Conservation (phyloP, 1,139 yeast species). For the Pichia sp. region DNA sequence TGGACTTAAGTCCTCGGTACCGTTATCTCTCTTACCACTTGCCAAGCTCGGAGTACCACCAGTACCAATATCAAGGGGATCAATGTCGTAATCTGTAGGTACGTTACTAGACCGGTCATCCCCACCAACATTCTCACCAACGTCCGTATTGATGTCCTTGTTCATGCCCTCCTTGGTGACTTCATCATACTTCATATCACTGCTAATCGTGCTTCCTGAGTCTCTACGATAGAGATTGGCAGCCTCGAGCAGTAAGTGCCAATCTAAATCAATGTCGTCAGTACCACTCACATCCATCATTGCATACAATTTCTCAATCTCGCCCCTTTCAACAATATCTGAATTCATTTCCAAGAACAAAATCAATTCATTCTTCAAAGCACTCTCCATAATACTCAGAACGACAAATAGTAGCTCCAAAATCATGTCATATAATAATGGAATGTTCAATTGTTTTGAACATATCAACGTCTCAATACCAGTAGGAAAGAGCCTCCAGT, state of each 20-base stretch:
- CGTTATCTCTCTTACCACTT: no score
- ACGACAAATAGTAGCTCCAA: conserved; percentile 63
- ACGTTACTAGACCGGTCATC: no score
- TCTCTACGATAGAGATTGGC: conserved; percentile 21
- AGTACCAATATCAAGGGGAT: no score
- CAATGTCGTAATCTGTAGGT: no score
- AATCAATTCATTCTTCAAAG: conserved; percentile 16
- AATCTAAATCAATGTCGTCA: conserved; percentile 59
- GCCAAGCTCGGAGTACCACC: no score
- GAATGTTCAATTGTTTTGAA: conserved; percentile 59
- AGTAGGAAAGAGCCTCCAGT: conserved; percentile 62
- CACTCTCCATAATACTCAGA: conserved; percentile 46
- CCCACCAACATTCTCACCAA: no score
- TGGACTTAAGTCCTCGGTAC: no score
- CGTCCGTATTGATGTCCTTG: no score
- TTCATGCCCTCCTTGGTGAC: conserved; percentile 1
- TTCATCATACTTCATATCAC: conserved; percentile 5
- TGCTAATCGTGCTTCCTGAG: conserved; percentile 11
- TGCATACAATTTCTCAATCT: conserved; percentile 9
- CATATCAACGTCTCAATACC: conserved; percentile 56
- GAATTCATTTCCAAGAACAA: conserved; percentile 7
- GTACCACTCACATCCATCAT: conserved; percentile 24
- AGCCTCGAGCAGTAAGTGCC: conserved; percentile 44
- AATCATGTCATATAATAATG: conserved; percentile 59
- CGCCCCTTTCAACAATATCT: conserved; percentile 13